Evolutionary conservation across 2,329 filamentous ascomycete genomes (phyloP).

Genomic region (Diaporthe sp.): DNA sequence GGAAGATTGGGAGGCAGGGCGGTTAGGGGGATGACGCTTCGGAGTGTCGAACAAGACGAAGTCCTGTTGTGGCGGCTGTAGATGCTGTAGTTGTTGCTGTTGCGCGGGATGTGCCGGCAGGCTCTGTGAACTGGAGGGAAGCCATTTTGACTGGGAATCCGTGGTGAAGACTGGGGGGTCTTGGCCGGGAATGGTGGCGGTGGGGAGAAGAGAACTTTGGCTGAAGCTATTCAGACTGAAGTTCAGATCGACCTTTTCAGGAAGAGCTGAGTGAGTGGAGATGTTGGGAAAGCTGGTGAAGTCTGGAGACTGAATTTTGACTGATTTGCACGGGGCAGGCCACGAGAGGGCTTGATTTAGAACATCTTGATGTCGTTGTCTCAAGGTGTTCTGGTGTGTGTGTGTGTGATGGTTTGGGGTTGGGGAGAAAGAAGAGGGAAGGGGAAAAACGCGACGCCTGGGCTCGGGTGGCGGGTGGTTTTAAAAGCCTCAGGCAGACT

Average conservation of each 20-base stretch:
- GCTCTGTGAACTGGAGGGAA: slow-evolving; percentile 74
- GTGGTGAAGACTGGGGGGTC: slow-evolving; percentile 83
- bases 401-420: slow-evolving; percentile 44
- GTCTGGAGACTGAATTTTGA: slow-evolving; percentile 64
- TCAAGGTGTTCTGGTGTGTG: slow-evolving; percentile 47
- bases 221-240: slow-evolving; percentile 65
- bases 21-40: slow-evolving; percentile 56
- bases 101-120: slow-evolving; percentile 72
- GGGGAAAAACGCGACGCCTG: neutral
- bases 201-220: slow-evolving; percentile 65
- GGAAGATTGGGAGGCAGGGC: slow-evolving; percentile 51
- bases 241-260: slow-evolving; percentile 74
- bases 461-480: neutral
- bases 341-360: slow-evolving; percentile 59
- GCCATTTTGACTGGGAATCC: slow-evolving; percentile 86
- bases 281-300: slow-evolving; percentile 51
- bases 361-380: slow-evolving; percentile 64
- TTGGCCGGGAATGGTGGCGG: slow-evolving; percentile 71
- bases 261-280: slow-evolving; percentile 65
- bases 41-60: slow-evolving; percentile 80
- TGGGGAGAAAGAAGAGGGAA: slow-evolving; percentile 47
- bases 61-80: slow-evolving; percentile 72
- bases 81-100: slow-evolving; percentile 57
- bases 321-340: slow-evolving; percentile 46
- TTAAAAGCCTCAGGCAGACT: slow-evolving; percentile 26